Percentiles rank a stretch among this genome's conserved stretches.
These are phyloP conservation scores for Sclerospora graminicola DNA, from an alignment of 352 stramenopile genomes.

Conservation along the genomic window DNA sequence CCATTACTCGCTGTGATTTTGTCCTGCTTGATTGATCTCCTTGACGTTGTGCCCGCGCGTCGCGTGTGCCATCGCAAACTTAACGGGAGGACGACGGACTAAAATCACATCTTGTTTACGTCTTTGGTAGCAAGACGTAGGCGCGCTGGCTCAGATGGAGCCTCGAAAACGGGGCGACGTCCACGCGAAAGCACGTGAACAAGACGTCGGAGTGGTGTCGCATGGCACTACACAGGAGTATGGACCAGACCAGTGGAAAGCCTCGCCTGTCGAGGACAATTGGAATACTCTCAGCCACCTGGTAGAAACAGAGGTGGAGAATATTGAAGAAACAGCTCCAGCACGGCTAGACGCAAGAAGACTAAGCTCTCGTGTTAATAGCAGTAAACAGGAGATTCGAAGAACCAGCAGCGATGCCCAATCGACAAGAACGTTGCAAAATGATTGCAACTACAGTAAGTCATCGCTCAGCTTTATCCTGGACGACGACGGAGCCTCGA, in stretches of 20 bases:
- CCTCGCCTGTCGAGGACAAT: constrained; percentile 22
- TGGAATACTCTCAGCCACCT: constrained; percentile 33
- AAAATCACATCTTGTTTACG: constrained; percentile 13
- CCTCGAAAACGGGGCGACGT: too few species aligned
- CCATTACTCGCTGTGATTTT: constrained; percentile 2
- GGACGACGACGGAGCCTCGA: constrained; percentile 28
- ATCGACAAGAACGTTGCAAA: constrained; percentile 5
- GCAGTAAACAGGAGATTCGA: constrained; percentile 19
- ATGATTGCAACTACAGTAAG: constrained; percentile 31
- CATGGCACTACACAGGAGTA: too few species aligned
- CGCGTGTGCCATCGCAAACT: constrained; percentile 6
- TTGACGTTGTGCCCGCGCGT: background rate
- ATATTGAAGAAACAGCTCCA: constrained; percentile 4
- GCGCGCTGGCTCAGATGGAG: constrained; percentile 8
- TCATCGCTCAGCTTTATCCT: constrained; percentile 71
- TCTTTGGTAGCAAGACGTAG: background rate
- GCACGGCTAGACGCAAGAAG: constrained; percentile 2
- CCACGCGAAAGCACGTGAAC: background rate
- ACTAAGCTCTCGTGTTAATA: background rate
- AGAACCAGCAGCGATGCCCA: constrained; percentile 10
- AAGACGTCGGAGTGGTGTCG: too few species aligned
- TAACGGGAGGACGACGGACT: background rate
- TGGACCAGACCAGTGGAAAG: background rate
- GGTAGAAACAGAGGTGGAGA: constrained; percentile 10
- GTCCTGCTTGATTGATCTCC: constrained; percentile 17